phyloP scores from a whole-genome alignment of 192 early-diverging fungal species.

The Phlyctochytrium bullatum region DNA sequence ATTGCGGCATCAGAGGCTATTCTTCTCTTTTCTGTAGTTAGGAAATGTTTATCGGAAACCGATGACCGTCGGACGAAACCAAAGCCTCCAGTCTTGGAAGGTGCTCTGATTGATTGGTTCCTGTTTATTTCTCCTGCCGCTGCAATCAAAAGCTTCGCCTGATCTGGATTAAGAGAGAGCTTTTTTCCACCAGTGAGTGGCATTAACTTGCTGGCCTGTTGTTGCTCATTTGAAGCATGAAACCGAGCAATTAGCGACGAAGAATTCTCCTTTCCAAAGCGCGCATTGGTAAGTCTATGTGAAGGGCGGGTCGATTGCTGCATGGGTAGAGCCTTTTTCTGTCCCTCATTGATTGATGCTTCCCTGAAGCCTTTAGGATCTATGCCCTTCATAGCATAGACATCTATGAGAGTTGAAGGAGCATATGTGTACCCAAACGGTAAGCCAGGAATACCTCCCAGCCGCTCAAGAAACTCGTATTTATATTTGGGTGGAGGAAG shows the following conservation, averaged over 20 bases:
- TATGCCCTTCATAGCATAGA: conserved; percentile 27
- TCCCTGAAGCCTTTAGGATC: conserved; percentile 16
- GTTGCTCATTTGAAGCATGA: too few relatives aligned
- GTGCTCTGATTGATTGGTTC: neutral
- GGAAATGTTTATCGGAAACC: neutral
- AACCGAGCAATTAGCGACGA: too few relatives aligned
- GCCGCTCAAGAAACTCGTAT: conserved; percentile 49
- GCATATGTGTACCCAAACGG: conserved; percentile 54
- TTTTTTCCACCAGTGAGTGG: conserved; percentile 13
- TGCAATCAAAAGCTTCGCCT: conserved; percentile 3
- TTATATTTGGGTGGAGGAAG: conserved; percentile 36
- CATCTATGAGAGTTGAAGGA: conserved; percentile 40
- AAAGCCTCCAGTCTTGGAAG: neutral
- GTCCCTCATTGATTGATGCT: too few relatives aligned
- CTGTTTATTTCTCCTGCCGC: neutral
- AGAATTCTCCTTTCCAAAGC: neutral
- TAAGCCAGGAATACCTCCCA: conserved; percentile 42
- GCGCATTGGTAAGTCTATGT: neutral
- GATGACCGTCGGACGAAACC: neutral
- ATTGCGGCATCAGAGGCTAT: neutral
- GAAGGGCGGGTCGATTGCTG: neutral
- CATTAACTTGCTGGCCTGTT: neutral
- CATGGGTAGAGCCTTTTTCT: too few relatives aligned
- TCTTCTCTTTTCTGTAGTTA: neutral
- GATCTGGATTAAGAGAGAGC: neutral